Base-by-base conservation (phyloP, 768 basidiomycete species). In the Daedaleopsis nitida region DNA sequence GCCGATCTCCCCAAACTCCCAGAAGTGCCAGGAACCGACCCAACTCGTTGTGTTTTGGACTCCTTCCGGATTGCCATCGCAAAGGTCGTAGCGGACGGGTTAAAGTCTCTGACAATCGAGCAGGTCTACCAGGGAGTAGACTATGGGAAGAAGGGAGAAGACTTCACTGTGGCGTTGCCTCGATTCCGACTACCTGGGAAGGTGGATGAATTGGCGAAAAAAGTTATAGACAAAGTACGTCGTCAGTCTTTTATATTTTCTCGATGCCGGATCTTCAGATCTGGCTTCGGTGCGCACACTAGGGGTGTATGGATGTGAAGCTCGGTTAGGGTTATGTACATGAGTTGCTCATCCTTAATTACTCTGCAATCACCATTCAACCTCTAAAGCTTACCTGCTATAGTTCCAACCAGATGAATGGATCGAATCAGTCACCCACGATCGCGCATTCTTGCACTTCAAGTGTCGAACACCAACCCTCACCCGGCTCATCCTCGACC, bases 161-260 rank as follows among this genome's bases (percentile, higher is more conserved):
- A 98, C 76, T 94, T 97, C 67, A 90, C 91, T 0, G 84, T 98
- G 19, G 94, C 96, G 0, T 74, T 98, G 52, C 92, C 95, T n/a
- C 84, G 96, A 63, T 98, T 96, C 77, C 82, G 92, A 57, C 77
- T 96, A 24, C 87, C 88, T 9, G 94, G 86, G 19, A 94, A 94
- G 70, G 81, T 90, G 0, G 90, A 94, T 45, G 88, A 89, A 35
- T 79, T 90, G 17, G 94, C 90, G 0, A 77, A 83, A 53, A 84
- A 85, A 71, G 88, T 98, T 39, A 78, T 88, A n/a, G 83, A 80
- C 39, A 80, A 86, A 69, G 95, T 94, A 54, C 57, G 61, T 55
- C 11, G 49, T 50, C 49, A 24, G 27, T 7, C 27, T 5, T 42
- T 21, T n/a, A 35, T 32, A 35, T n/a, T 45, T 60, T 11, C 32